phyloP scores from a whole-genome alignment of 208 protist species.

The Trypanosoma vivax region DNA sequence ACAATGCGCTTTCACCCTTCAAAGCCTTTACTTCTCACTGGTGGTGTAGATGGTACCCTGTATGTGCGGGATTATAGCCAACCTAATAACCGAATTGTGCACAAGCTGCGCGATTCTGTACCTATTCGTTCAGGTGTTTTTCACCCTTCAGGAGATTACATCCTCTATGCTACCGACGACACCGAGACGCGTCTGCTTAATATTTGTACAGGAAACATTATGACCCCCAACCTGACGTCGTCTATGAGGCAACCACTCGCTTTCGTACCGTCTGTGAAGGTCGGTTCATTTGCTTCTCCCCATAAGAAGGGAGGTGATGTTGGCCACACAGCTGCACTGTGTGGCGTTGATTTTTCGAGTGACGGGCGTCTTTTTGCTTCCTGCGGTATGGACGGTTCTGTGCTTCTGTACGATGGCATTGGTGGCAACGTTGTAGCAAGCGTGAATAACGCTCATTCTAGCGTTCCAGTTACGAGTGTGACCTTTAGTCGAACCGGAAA shows the following conservation, averaged over 20 bases:
- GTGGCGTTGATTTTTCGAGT: constrained; percentile 36
- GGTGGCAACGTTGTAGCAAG: constrained; percentile 55
- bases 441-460: constrained; percentile 55
- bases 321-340: constrained; percentile 66
- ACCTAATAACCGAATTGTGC: constrained; percentile 38
- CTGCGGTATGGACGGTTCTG: constrained; percentile 62
- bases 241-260: too few species aligned
- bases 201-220: constrained; percentile 43
- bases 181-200: constrained; percentile 61
- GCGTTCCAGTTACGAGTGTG: constrained; percentile 74
- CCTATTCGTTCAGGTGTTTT: constrained; percentile 63
- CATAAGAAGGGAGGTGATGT: constrained; percentile 14
- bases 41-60: constrained; percentile 56
- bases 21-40: constrained; percentile 48
- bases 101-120: constrained; percentile 65
- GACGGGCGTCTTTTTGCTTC: constrained; percentile 65
- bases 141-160: constrained; percentile 77
- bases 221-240: constrained; percentile 28
- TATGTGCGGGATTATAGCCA: constrained; percentile 65
- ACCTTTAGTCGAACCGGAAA: constrained; percentile 76
- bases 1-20: constrained; percentile 74
- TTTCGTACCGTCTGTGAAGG: too few species aligned
- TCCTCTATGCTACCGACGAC: constrained; percentile 74
- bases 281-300: background rate
- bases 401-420: constrained; percentile 71